Conservation (phyloP, 768 basidiomycete species). For the Boletus speciosus region DNA sequence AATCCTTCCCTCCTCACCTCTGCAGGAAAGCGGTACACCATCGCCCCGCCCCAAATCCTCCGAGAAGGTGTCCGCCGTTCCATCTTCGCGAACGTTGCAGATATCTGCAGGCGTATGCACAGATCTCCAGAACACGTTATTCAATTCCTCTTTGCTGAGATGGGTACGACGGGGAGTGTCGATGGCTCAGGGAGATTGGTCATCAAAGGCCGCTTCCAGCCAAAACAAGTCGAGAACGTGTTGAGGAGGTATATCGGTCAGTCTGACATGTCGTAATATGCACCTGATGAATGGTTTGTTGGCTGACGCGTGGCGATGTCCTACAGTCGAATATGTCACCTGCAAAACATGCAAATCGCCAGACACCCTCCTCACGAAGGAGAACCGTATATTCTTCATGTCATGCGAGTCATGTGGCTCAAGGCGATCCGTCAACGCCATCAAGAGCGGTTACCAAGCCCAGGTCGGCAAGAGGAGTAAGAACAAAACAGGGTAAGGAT, state of each 20-base stretch:
- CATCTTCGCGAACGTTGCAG: slow-evolving; percentile 93
- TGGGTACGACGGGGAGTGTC: slow-evolving; percentile 96
- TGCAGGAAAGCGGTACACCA: slow-evolving; percentile 91
- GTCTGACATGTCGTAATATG: slow-evolving; percentile 23
- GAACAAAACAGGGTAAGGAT: slow-evolving; percentile 62
- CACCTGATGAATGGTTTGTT: background rate
- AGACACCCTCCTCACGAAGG: slow-evolving; percentile 93
- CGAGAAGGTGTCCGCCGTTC: slow-evolving; percentile 97
- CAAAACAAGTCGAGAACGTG: slow-evolving; percentile 98
- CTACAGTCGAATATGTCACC: slow-evolving; percentile 91
- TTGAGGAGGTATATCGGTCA: slow-evolving; percentile 92
- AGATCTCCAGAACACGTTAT: slow-evolving; percentile 97
- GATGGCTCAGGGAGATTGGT: slow-evolving; percentile 90
- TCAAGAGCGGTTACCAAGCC: slow-evolving; percentile 99
- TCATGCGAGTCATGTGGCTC: slow-evolving; percentile 89
- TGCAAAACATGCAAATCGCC: slow-evolving; percentile 99
- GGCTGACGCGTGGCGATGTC: background rate
- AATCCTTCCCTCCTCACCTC: slow-evolving; percentile 88
- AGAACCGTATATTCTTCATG: slow-evolving; percentile 99
- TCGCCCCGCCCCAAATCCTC: slow-evolving; percentile 91
- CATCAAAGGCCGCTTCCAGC: slow-evolving; percentile 97
- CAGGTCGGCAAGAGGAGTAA: slow-evolving; percentile 87
- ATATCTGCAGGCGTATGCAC: slow-evolving; percentile 99
- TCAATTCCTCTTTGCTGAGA: slow-evolving; percentile 93
- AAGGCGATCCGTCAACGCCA: slow-evolving; percentile 86